Evolutionary conservation across 2,329 filamentous ascomycete species (phyloP), one percentile per base, ranked within the genome.

Genomic region (Pyricularia sp.): DNA sequence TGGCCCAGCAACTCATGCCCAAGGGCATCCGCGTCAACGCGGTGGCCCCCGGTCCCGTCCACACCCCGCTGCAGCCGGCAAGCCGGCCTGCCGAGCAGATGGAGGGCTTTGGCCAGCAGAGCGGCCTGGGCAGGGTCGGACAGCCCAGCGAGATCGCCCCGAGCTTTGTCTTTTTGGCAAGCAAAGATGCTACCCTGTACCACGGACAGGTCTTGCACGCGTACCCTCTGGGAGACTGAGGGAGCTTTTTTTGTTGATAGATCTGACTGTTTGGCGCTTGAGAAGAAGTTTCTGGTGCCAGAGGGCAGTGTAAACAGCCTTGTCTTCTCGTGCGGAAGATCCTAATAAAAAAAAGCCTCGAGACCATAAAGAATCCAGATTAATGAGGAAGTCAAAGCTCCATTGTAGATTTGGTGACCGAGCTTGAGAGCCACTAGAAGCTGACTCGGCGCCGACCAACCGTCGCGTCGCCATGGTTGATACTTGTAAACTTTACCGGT

Each of bases 1-100:
- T 88, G 55, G 80, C 84, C 0, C 79, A 83, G 70, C 82, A 88
- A 69, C 76, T 87, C 4, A 78, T 82, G n/a, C 78, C 81, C 0
- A 85, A 84, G 72, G 86, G 86, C 2, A 88, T 89, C 68, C 78
- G 85, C 2, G 85, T 88, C 61, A 88, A 82, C 6, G 79, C 79
- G 0, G 78, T 81, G 0, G 80, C 80, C 0, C 79, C 80, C 0
- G 80, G 79, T 1, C 80, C 81, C 0, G 80, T 83, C 0, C 79
- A 82, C 66, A 83, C 80, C 0, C 80, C 81, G 0, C 75, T 83
- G 0, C 80, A 82, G 75, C 79, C 80, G 0, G 79, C 80, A 0
- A 82, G 79, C 3, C 72, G 80, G 5, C 79, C 80, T 0, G 77
- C 80, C 1, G 79, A 81, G 71, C 77, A 81, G 72, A 82, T 82